phyloP scores from a whole-genome alignment of 352 stramenopile species.

The Pythium guiyangense region DNA sequence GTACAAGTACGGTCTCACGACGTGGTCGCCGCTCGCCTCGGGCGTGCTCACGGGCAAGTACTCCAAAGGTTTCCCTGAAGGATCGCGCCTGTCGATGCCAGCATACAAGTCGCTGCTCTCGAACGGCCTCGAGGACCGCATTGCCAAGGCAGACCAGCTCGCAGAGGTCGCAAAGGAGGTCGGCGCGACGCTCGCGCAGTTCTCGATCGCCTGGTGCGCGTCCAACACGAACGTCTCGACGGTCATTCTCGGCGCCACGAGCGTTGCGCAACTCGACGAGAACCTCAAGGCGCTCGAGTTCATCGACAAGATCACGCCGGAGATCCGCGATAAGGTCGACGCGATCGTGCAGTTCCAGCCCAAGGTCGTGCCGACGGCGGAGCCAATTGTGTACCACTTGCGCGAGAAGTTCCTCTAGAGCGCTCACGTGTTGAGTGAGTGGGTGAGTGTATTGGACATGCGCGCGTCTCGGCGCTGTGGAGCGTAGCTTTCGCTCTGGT shows the following conservation, averaged over 20 bases:
- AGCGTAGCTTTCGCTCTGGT: no score
- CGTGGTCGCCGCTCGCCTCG: slow-evolving; percentile 63
- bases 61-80: slow-evolving; percentile 66
- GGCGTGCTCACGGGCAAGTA: slow-evolving; percentile 81
- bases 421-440: background rate
- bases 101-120: slow-evolving; percentile 47
- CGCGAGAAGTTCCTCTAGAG: slow-evolving; percentile 30
- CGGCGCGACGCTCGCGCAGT: slow-evolving; percentile 51
- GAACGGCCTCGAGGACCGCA: slow-evolving; percentile 42
- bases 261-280: slow-evolving; percentile 62
- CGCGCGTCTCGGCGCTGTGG: no score
- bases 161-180: slow-evolving; percentile 56
- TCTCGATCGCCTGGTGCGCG: slow-evolving; percentile 47
- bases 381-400: slow-evolving; percentile 28
- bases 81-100: slow-evolving; percentile 49
- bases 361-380: slow-evolving; percentile 20
- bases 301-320: slow-evolving; percentile 62
- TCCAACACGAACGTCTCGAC: slow-evolving; percentile 58
- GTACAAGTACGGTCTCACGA: no score
- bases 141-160: slow-evolving; percentile 40
- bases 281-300: slow-evolving; percentile 69
- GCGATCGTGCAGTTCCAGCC: slow-evolving; percentile 50
- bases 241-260: slow-evolving; percentile 9
- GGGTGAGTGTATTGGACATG: background rate
- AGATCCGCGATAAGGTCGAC: slow-evolving; percentile 67